These are phyloP conservation scores for Rehmannia glutinosa DNA, from an alignment of 257 asterid species.

Conservation along the genomic window DNA sequence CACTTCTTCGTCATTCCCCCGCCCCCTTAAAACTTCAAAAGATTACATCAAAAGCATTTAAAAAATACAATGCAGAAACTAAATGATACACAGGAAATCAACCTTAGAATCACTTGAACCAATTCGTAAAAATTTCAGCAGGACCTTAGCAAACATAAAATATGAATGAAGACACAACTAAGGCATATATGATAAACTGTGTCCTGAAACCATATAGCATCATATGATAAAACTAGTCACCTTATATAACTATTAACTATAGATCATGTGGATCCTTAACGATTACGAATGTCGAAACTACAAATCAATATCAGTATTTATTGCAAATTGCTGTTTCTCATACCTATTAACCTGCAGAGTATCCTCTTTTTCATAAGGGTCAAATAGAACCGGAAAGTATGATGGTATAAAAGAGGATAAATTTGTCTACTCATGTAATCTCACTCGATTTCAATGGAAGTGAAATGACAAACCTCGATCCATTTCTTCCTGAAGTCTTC, in stretches of 20 bases:
- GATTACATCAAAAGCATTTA: too few relatives aligned
- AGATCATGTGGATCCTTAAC: not conserved
- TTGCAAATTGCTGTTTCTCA: not conserved
- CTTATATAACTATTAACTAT: not conserved
- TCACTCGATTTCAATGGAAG: constrained; percentile 13
- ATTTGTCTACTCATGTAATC: constrained; percentile 12
- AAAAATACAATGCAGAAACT: not conserved
- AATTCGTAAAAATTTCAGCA: not conserved
- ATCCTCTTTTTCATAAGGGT: not conserved
- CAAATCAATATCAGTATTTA: not conserved
- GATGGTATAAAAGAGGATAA: constrained; percentile 6
- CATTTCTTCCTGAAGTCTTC: constrained; percentile 95
- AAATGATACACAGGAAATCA: not conserved
- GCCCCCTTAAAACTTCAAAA: not conserved
- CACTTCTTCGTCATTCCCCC: not conserved
- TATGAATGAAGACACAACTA: not conserved
- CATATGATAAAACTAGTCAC: not conserved
- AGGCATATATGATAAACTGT: too few relatives aligned
- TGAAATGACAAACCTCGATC: constrained; percentile 75
- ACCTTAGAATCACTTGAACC: not conserved
- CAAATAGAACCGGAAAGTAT: not conserved
- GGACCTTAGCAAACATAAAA: not conserved
- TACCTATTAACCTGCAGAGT: not conserved
- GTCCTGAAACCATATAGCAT: not conserved
- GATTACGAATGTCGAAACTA: not conserved